Base-by-base conservation (phyloP, 257 asterid species). In the Petunia secreta region DNA sequence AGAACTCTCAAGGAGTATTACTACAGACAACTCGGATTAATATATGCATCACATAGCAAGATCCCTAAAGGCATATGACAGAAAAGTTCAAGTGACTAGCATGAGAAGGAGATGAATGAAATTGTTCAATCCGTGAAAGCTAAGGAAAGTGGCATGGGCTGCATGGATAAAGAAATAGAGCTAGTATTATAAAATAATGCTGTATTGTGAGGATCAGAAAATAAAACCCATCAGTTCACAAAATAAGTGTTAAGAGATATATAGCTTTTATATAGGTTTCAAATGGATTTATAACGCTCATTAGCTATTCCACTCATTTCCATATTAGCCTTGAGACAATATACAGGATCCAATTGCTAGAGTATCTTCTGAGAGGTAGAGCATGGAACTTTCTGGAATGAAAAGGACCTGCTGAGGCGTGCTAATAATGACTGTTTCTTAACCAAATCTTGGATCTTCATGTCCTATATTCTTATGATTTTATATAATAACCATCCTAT, bases 71-170 rank as follows among this genome's bases (percentile, higher is more conserved):
- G 14, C 55, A 67, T 39, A 43, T 6, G 43, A 67, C n/a, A 67
- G 75, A 67, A 41, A 67, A 67, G 54, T n/a, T 67, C 75, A 15
- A 41, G 75, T n/a, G 75, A 8, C 75, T n/a, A 40, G 75, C 75
- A 67, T 43, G 75, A 67, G 54, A 67, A 67, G 75, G 39, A n/a
- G 55, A 67, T 43, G 55, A 67, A 67, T 8, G 75, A 43, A 8
- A 67, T 54, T 43, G 39, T 43, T 7, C 39, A 34, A 67, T 8
- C 39, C 14, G 36, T 55, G 4, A 43, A 67, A 43, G 15, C 75
- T 43, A 67, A 43, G 43, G 39, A 43, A 39, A 8, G 5, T 67
- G 43, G 75, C 55, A 43, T 67, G 36, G 37, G 75, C 1, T n/a
- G 39, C 43, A n/a, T 67, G 55, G 75, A 48, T n/a, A n/a, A 67